These are phyloP conservation scores for Phytophthora lateralis DNA, from an alignment of 352 stramenopile species.

Conservation along the genomic window DNA sequence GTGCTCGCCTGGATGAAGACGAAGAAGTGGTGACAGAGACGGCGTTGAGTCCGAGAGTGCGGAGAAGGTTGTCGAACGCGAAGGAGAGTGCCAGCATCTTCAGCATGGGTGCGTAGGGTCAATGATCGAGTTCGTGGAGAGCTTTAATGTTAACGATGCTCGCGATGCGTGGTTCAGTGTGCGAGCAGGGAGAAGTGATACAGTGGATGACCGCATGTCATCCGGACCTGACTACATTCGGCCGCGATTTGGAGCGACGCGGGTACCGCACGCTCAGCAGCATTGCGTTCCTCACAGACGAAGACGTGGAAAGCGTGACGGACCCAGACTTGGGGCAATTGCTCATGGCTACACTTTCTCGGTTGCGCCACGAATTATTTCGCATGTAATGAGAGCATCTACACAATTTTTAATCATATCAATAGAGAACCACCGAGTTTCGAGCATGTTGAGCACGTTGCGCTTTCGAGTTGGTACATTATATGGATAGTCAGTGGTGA, in stretches of 20 bases:
- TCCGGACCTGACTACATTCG: slow-evolving; percentile 63
- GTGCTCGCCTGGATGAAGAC: slow-evolving; percentile 9
- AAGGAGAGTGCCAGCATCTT: slow-evolving; percentile 81
- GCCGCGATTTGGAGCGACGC: slow-evolving; percentile 58
- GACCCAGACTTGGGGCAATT: slow-evolving; percentile 43
- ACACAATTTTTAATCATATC: slow-evolving; percentile 6
- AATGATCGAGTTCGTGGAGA: not conserved
- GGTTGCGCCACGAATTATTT: slow-evolving; percentile 80
- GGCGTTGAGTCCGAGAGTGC: slow-evolving; percentile 60
- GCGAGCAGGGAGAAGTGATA: slow-evolving; percentile 79
- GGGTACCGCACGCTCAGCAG: slow-evolving; percentile 78
- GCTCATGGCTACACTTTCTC: slow-evolving; percentile 69
- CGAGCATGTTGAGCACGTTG: not conserved
- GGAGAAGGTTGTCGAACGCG: slow-evolving; percentile 73
- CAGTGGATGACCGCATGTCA: slow-evolving; percentile 88
- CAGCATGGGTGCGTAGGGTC: slow-evolving; percentile 49
- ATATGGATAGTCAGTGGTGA: no score
- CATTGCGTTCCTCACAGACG: slow-evolving; percentile 83
- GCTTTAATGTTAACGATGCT: not conserved
- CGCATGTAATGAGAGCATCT: slow-evolving; percentile 61
- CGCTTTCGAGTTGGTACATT: slow-evolving; percentile 8
- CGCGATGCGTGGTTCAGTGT: slow-evolving; percentile 45
- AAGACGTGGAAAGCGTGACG: slow-evolving; percentile 53
- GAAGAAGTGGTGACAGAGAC: slow-evolving; percentile 25
- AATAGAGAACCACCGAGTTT: slow-evolving; percentile 18